These are phyloP conservation scores for Carex parvula DNA, from an alignment of 176 grass and related monocot genomes.

Conservation along the genomic window DNA sequence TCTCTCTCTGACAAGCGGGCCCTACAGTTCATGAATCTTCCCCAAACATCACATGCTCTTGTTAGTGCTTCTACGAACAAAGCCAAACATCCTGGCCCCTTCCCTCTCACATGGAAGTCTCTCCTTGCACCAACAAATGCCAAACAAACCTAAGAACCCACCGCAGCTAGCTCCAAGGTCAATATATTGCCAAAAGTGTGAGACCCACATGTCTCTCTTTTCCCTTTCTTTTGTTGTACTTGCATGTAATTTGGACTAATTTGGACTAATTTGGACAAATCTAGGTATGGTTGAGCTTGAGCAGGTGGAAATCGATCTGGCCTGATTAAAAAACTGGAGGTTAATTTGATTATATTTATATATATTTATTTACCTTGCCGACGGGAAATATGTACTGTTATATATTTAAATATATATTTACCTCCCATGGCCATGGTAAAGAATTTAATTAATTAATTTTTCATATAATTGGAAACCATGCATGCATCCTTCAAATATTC, in stretches of 20 bases:
- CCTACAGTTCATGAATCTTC: constrained; percentile 10
- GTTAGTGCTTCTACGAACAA: constrained; percentile 18
- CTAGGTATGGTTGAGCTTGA: not conserved
- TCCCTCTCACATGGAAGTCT: constrained; percentile 26
- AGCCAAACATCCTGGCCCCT: constrained; percentile 14
- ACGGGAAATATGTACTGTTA: not conserved
- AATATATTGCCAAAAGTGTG: constrained; percentile 22
- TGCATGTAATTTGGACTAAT: constrained; percentile 22
- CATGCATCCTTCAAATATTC: not conserved
- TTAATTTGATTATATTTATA: not conserved
- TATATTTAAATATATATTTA: not conserved
- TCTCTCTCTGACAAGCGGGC: not conserved
- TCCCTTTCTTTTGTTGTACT: constrained; percentile 7
- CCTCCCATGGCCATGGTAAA: not conserved
- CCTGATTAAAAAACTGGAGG: not conserved
- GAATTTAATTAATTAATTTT: not conserved
- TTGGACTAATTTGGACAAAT: too few species aligned
- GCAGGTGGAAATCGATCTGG: not conserved
- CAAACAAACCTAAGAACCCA: constrained; percentile 12
- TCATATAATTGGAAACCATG: not conserved
- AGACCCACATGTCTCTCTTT: constrained; percentile 24
- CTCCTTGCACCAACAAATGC: constrained; percentile 2
- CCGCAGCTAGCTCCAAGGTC: not conserved
- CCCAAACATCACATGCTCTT: constrained; percentile 27
- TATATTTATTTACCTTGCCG: constrained; percentile 6